phyloP scores from a whole-genome alignment of 2,329 filamentous ascomycete species.

The Laburnicola sp. region DNA sequence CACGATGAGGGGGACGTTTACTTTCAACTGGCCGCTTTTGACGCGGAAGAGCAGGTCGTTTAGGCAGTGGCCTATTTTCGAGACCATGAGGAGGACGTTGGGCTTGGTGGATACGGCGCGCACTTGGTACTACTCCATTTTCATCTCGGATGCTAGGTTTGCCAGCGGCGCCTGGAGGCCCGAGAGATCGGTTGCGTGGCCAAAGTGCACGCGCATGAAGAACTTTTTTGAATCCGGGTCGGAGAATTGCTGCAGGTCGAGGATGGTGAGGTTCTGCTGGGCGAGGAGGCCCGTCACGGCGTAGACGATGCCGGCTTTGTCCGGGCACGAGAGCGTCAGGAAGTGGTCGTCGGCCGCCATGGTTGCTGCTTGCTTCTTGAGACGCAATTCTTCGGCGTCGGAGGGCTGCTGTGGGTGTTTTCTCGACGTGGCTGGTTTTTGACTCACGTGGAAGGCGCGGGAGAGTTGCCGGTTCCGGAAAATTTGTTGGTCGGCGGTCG shows the following conservation, averaged over 20 bases:
- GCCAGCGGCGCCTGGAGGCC: constrained; percentile 60
- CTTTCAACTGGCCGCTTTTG: constrained; percentile 71
- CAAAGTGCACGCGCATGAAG: constrained; percentile 88
- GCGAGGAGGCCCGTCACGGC: constrained; percentile 79
- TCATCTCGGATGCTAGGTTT: constrained; percentile 63
- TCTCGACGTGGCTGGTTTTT: constrained; percentile 4
- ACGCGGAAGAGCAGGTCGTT: constrained; percentile 82
- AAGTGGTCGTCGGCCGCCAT: constrained; percentile 40
- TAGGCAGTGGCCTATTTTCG: constrained; percentile 83
- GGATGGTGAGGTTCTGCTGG: constrained; percentile 73
- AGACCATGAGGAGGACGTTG: constrained; percentile 83
- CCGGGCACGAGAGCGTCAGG: constrained; percentile 80
- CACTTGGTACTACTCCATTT: constrained; percentile 74
- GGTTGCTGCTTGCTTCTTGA: constrained; percentile 34
- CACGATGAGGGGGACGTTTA: constrained; percentile 76
- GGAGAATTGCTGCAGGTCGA: constrained; percentile 83
- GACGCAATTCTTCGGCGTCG: constrained; percentile 15
- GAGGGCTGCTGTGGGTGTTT: constrained; percentile 21
- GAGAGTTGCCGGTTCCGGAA: constrained; percentile 39
- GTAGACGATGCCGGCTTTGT: constrained; percentile 83
- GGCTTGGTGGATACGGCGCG: constrained; percentile 70
- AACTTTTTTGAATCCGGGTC: constrained; percentile 74
- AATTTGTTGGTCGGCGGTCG: constrained; percentile 24
- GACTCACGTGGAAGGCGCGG: constrained; percentile 16
- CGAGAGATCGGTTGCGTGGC: constrained; percentile 56